Evolutionary conservation across 495 filamentous ascomycete genomes (phyloP), one percentile per base, ranked within the genome.

Genomic region (Lasiosphaeria hispida): DNA sequence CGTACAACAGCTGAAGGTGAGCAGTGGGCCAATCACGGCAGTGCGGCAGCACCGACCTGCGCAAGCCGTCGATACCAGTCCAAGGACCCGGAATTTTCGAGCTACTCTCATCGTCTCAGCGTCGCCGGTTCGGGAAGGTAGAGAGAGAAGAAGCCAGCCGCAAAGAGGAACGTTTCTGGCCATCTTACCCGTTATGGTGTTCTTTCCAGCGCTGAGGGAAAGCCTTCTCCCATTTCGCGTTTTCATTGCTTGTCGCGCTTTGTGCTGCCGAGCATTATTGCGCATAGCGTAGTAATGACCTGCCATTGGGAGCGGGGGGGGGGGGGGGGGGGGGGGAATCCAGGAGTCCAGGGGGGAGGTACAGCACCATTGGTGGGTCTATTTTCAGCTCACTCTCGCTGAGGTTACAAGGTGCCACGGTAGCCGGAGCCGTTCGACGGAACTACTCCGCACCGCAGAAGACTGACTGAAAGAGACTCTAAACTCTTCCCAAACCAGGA

Each of bases 381-480:
- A 55, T 55, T 55, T 55, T 55, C 23, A 47, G 53, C 10, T 36
- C 53, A 48, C 53, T 36, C 19, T 55, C 52, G 39, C 30, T 23
- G 38, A 30, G 23, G 23, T 30, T 54, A 23, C 52, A 23, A 54
- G 38, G 38, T 44, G 40, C 38, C 36, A 41, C 52, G 40, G 52
- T 38, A 54, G 52, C 52, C 30, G 52, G 39, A 17, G 52, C 52
- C 52, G 53, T 45, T 48, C 34, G 33, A 55, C 42, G 53, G 53
- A 44, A 55, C 33, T 39, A 34, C 53, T 55, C 53, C 53, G 42
- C 53, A 55, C 23, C 14, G 23, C 23, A 30, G 23, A 30, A 5
- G 23, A 30, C 23, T 30, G 23, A 30, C 23, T 30, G 23, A 30
- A 30, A 5, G 23, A 30, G 23, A 5, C 23, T 30, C 2, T 2